Percentiles rank a stretch among this genome's conserved stretches.
Evolutionary conservation across 106 monocot species (phyloP).

Genomic region (Dendrobium huoshanense): DNA sequence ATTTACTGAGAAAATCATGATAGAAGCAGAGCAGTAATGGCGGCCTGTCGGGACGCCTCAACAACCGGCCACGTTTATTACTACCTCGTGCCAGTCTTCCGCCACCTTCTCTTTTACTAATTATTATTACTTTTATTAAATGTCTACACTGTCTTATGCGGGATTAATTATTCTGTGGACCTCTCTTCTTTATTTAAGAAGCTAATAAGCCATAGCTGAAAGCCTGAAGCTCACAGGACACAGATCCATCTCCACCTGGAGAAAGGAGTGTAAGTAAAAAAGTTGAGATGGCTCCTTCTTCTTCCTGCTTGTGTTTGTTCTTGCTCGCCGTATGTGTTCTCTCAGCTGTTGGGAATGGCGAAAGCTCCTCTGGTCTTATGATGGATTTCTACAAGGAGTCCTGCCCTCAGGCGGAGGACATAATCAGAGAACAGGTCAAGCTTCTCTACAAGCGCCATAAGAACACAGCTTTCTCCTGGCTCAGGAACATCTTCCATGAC

Average conservation of each 20-base stretch:
- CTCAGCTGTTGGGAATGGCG: neutral
- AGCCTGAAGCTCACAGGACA: neutral
- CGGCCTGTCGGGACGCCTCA: too few species aligned
- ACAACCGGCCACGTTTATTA: too few species aligned
- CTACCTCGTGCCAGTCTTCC: too few species aligned
- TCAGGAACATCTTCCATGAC: conserved; percentile 87
- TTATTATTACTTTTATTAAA: neutral
- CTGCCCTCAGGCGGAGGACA: conserved; percentile 79
- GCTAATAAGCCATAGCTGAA: neutral
- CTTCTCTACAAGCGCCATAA: conserved; percentile 85
- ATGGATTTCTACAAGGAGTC: conserved; percentile 88
- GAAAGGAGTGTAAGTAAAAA: too few species aligned
- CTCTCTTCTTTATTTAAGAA: conserved; percentile 1
- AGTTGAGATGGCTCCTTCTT: conserved; percentile 9
- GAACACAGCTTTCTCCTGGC: conserved; percentile 93
- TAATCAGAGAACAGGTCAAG: conserved; percentile 73
- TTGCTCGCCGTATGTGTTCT: conserved; percentile 16
- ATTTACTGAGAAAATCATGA: too few species aligned
- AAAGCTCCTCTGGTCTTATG: conserved; percentile 28
- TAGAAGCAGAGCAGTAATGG: too few species aligned
- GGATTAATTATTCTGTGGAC: too few species aligned
- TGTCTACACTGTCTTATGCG: neutral
- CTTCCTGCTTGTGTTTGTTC: conserved; percentile 17
- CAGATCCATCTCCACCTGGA: neutral
- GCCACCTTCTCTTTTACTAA: too few species aligned